phyloP scores from a whole-genome alignment of 1,284 basidiomycete genomes.

The Earliella scabrosa region DNA sequence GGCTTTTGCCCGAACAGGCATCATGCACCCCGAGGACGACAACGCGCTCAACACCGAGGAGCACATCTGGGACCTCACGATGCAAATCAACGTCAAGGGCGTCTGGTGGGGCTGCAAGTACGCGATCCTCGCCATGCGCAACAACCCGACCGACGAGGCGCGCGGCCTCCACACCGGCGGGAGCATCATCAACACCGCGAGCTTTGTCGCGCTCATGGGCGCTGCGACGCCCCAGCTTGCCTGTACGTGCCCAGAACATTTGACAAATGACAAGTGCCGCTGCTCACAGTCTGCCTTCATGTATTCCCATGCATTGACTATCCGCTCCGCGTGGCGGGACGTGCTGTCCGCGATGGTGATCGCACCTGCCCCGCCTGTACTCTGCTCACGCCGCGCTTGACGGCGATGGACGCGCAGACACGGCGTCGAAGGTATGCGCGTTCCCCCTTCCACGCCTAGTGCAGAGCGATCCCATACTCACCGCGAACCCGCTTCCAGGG shows the following conservation, averaged over 20 bases:
- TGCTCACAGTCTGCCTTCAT: no score
- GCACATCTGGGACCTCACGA: slow-evolving; percentile 93
- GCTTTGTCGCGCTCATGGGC: slow-evolving; percentile 92
- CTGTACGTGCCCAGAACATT: no score
- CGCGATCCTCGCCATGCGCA: slow-evolving; percentile 93
- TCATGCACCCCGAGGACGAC: slow-evolving; percentile 96
- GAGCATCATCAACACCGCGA: slow-evolving; percentile 97
- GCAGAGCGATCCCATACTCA: neutral
- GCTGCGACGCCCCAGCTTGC: slow-evolving; percentile 96
- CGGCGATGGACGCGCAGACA: slow-evolving; percentile 53
- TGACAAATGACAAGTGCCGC: no score
- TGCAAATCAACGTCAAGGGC: slow-evolving; percentile 95
- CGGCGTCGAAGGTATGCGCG: slow-evolving; percentile 74
- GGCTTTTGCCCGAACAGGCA: slow-evolving; percentile 50
- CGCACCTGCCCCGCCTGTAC: no score
- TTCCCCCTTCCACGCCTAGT: neutral
- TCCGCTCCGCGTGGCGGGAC: no score
- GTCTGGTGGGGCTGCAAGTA: slow-evolving; percentile 99
- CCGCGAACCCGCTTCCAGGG: slow-evolving; percentile 52
- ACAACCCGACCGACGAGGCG: slow-evolving; percentile 82
- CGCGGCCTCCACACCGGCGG: slow-evolving; percentile 86
- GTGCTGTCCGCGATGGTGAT: no score
- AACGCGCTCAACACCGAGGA: slow-evolving; percentile 96
- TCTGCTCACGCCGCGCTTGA: neutral
- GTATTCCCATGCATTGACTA: no score